Evolutionary conservation across 768 basidiomycete species (phyloP).

Genomic region (Hygrocybe coccinea): DNA sequence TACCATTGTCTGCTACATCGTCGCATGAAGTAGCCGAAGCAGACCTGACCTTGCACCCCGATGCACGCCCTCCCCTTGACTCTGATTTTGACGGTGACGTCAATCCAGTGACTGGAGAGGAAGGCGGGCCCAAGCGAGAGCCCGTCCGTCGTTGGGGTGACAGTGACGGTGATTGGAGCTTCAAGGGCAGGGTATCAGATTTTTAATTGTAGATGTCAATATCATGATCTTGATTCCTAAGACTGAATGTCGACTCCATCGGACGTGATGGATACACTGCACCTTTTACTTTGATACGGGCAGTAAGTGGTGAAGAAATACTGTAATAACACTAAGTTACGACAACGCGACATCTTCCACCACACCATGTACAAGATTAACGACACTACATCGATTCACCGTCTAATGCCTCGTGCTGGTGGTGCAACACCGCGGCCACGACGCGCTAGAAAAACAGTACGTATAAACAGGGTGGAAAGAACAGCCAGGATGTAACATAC

Average conservation of each 20-base stretch:
- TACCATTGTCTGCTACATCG: conserved; percentile 31
- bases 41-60: conserved; percentile 57
- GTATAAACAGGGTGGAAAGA: conserved; percentile 7
- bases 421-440: conserved; percentile 78
- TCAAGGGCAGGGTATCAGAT: conserved; percentile 83
- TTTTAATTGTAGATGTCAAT: conserved; percentile 40
- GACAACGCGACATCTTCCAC: too few relatives aligned
- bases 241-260: too few relatives aligned
- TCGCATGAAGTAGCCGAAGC: conserved; percentile 32
- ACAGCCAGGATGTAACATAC: conserved; percentile 35
- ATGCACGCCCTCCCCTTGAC: conserved; percentile 52
- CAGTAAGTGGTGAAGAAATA: too few relatives aligned
- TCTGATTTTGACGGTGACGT: conserved; percentile 76
- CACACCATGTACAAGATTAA: not conserved
- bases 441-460: conserved; percentile 51
- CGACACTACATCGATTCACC: conserved; percentile 54
- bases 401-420: conserved; percentile 74
- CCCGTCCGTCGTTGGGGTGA: conserved; percentile 60
- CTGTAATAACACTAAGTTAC: too few relatives aligned
- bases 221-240: too few relatives aligned
- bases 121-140: conserved; percentile 83
- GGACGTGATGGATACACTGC: too few relatives aligned
- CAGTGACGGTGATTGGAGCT: conserved; percentile 79
- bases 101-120: conserved; percentile 81
- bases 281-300: too few relatives aligned